Evolutionary conservation across 345 rosid genomes (phyloP).

Genomic region (Leavenworthia alabamica): DNA sequence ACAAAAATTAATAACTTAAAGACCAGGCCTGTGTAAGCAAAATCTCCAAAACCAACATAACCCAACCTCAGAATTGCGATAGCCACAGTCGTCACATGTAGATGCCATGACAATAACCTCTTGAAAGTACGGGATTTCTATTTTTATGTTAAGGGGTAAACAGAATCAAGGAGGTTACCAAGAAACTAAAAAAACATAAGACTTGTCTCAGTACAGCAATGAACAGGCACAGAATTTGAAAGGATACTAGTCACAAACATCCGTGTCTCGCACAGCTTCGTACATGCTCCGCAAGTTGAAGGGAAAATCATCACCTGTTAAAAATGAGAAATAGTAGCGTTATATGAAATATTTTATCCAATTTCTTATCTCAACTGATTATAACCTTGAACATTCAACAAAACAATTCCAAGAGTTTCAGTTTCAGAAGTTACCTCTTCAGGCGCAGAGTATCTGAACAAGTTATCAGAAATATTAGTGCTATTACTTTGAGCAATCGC

Average conservation of each 20-base stretch:
- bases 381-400: constrained; percentile 3
- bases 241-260: constrained; percentile 51
- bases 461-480: constrained; percentile 72
- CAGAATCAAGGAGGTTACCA: constrained; percentile 7
- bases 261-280: constrained; percentile 33
- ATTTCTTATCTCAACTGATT: not conserved
- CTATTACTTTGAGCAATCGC: constrained; percentile 87
- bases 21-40: not conserved
- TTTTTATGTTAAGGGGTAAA: constrained; percentile 41
- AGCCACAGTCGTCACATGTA: constrained; percentile 80
- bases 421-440: constrained; percentile 56
- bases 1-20: constrained; percentile 6
- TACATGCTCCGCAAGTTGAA: constrained; percentile 43
- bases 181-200: not conserved
- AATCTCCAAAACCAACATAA: not conserved
- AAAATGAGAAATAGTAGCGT: not conserved
- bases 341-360: not conserved
- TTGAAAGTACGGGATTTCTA: constrained; percentile 92
- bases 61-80: constrained; percentile 95
- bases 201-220: not conserved
- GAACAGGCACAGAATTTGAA: not conserved
- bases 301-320: constrained; percentile 45
- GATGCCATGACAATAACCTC: constrained; percentile 99
- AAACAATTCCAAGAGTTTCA: not conserved
- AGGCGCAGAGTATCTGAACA: constrained; percentile 75